Evolutionary conservation across 768 basidiomycete genomes (phyloP), one percentile per base, ranked within the genome.

Genomic region (Tricholoma matsutake): DNA sequence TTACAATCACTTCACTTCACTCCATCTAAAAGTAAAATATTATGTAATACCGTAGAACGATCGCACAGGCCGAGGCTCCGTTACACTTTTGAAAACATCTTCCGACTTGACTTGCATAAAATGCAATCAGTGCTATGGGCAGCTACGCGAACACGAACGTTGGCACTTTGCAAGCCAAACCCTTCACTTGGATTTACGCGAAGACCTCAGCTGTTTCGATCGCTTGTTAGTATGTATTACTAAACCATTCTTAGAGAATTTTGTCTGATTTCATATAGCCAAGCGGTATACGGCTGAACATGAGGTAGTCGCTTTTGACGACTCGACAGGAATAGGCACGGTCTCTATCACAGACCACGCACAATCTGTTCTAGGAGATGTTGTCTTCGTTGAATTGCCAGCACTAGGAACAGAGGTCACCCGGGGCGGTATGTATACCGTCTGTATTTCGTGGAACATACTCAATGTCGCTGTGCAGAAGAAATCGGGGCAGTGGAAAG

Each of bases 301-400:
- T 73, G 96, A 99, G 78, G 84, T 86, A 58, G 82, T 98, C 60
- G 74, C 79, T 34, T 92, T 86, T 71, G 95, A 99, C 72, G 84
- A 90, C 60, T 71, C 76, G 41, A 90, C 90, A 18, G 86, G 87
- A 37, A 65, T 94, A 29, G 96, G 94, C 37, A 88, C 83, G 7
- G 81, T 98, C 47, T 84, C 86, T 45, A 92, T 99, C 70, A 98
- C 97, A 14, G 79, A 96, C 70, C 91, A 97, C 70, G 97, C 97
- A 1, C 94, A 98, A 73, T 81, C 87, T 54, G 86, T 88, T 34
- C 83, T 99, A 2, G 97, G 97, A 32, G 97, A 99, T 72, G 94
- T 98, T 56, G 97, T 98, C 52, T 99, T 92, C 76, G 95, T 98
- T 53, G 97, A 98, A 73, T 82, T 99, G 53, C 92, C 93, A 1